Evolutionary conservation across 2,329 filamentous ascomycete genomes (phyloP), one percentile per base, ranked within the genome.

Genomic region (Amesomyces nigricolor): DNA sequence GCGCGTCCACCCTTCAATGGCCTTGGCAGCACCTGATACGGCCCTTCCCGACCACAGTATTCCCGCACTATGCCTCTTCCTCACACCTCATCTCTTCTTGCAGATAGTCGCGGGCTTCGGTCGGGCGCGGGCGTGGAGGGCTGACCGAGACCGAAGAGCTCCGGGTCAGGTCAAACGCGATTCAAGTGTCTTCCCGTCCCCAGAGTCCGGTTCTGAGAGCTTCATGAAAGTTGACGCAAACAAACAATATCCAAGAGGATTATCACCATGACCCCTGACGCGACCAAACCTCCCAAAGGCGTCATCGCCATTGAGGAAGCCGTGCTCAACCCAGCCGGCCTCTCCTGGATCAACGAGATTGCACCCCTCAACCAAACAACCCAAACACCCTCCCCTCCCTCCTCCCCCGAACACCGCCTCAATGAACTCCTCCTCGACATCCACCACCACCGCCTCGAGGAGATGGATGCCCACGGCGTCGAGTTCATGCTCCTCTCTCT

Each of bases 401-500:
- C 13, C 57, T 66, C 19, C 48, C 46, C 55, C n/a, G 43, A 44
- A 22, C 58, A 61, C 17, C 63, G 65, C 48, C 57, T 69, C 39
- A 68, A 67, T 5, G 51, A 64, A 6, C 58, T 57, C 1, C 63
- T 71, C 10, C 61, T 64, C 14, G 69, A 70, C 56, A 66, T 71
- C 51, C 68, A 70, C 52, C 35, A 47, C 5, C 44, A 62, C 13
- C 66, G 68, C 5, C 63, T 71, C 5, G 43, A 47, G 1, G 58
- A 65, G 35, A 71, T 71, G 69, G 68, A 71, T 53, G 65, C 64
- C 26, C 63, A 69, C 38, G 69, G 69, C 9, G 68, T 71, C 40
- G 69, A 71, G 54, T 71, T 69, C 61, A 71, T 70, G 65, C 63
- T 72, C 5, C 62, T 72, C 5, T 68, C 66, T 2, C 54, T 70